A percentile compares a stretch with the other conserved stretches of the same genome.
phyloP scores from a whole-genome alignment of 208 protist genomes.

The Herpetomonas tarakana region DNA sequence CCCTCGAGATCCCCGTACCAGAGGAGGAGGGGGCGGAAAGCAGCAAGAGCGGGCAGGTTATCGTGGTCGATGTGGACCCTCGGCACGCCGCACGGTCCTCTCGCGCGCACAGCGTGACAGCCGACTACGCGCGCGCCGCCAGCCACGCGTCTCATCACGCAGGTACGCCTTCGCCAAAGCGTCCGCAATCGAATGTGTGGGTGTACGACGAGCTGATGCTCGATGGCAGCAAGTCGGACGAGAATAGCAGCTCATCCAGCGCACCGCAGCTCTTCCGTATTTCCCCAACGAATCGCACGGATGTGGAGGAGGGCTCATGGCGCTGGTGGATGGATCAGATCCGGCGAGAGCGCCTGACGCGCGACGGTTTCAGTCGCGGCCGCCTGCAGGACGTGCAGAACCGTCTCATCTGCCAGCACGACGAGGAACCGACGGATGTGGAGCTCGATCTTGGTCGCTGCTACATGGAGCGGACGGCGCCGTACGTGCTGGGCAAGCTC shows the following conservation, averaged over 20 bases:
- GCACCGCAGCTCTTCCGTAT: constrained; percentile 68
- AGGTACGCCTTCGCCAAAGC: background rate
- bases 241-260: constrained; percentile 34
- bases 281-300: constrained; percentile 18
- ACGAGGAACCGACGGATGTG: constrained; percentile 45
- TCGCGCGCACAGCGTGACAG: too few species aligned
- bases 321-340: constrained; percentile 78
- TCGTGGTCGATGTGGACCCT: too few species aligned
- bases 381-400: constrained; percentile 64
- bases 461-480: constrained; percentile 78
- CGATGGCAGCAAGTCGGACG: constrained; percentile 15
- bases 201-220: constrained; percentile 10
- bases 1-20: constrained; percentile 15
- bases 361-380: constrained; percentile 43
- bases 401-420: constrained; percentile 49
- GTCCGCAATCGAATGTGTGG: too few species aligned
- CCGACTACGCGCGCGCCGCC: background rate
- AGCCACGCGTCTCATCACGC: background rate
- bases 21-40: background rate
- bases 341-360: constrained; percentile 53
- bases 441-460: constrained; percentile 72
- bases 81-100: too few species aligned
- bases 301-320: constrained; percentile 44
- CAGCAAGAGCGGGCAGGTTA: too few species aligned
- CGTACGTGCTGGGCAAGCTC: constrained; percentile 63